Evolutionary conservation across 495 filamentous ascomycete genomes (phyloP).

Genomic region (Aspergillus ellipticus): DNA sequence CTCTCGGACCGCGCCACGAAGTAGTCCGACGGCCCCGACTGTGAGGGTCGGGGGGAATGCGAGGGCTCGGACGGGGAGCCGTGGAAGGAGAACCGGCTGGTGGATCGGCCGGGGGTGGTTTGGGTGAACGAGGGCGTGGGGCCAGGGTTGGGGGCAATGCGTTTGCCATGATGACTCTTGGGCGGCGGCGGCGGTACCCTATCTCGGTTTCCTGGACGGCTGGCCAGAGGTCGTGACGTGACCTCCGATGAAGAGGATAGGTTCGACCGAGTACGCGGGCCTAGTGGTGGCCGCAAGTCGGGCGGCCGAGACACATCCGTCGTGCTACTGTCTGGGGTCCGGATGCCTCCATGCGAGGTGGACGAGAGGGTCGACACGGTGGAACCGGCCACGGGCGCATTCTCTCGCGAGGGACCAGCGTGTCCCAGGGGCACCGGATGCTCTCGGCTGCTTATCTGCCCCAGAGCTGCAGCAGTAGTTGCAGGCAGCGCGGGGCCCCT

Average conservation of each 20-base stretch:
- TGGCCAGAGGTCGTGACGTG: slow-evolving; percentile 34
- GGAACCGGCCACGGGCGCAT: background rate
- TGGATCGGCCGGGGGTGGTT: slow-evolving; percentile 21
- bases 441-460: slow-evolving; percentile 8
- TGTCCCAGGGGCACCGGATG: slow-evolving; percentile 1
- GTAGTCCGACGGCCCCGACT: slow-evolving; percentile 35
- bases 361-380: slow-evolving; percentile 7
- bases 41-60: slow-evolving; percentile 16
- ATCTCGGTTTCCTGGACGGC: slow-evolving; percentile 23
- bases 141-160: slow-evolving; percentile 45
- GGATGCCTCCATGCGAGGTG: slow-evolving; percentile 7
- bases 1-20: slow-evolving; percentile 19
- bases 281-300: slow-evolving; percentile 31
- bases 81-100: slow-evolving; percentile 30
- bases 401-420: background rate
- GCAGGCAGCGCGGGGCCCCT: slow-evolving; percentile 8
- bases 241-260: slow-evolving; percentile 32
- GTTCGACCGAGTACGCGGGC: slow-evolving; percentile 31
- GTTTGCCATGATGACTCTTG: slow-evolving; percentile 63
- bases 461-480: slow-evolving; percentile 15
- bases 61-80: slow-evolving; percentile 21
- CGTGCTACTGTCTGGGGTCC: slow-evolving; percentile 40
- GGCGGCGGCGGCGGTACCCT: slow-evolving; percentile 56
- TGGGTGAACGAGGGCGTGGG: slow-evolving; percentile 25
- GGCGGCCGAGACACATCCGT: slow-evolving; percentile 48